Evolutionary conservation across 352 stramenopile species (phyloP).

Genomic region (Phytophthora sojae): DNA sequence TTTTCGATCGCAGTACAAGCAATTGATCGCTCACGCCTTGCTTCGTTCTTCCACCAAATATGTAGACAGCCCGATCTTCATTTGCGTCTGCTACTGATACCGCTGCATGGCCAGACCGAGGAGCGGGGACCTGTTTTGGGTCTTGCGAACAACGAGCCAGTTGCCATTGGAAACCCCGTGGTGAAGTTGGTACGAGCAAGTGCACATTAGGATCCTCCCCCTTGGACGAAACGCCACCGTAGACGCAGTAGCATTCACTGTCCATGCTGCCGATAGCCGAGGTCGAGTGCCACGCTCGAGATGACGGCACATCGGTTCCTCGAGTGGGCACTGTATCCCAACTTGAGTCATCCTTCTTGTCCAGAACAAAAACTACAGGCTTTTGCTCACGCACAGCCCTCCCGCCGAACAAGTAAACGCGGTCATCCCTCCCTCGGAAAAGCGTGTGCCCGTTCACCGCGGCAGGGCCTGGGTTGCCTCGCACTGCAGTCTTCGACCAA

Average conservation of each 20-base stretch:
- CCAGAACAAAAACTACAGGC: slow-evolving; percentile 52
- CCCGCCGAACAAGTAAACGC: slow-evolving; percentile 62
- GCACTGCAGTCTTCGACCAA: slow-evolving; percentile 52
- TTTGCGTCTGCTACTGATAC: slow-evolving; percentile 32
- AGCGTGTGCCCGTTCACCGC: slow-evolving; percentile 71
- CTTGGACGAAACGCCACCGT: slow-evolving; percentile 65
- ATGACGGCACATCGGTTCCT: slow-evolving; percentile 35
- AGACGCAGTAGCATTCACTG: slow-evolving; percentile 45
- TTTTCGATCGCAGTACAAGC: slow-evolving; percentile 30
- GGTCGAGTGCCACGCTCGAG: slow-evolving; percentile 69
- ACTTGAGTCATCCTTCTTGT: slow-evolving; percentile 50
- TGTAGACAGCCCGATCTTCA: slow-evolving; percentile 27
- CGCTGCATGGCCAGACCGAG: slow-evolving; percentile 63
- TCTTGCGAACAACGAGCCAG: slow-evolving; percentile 27
- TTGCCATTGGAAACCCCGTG: slow-evolving; percentile 38
- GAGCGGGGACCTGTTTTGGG: slow-evolving; percentile 24
- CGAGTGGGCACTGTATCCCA: slow-evolving; percentile 53
- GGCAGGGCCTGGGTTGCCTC: slow-evolving; percentile 71
- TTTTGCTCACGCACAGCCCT: slow-evolving; percentile 71
- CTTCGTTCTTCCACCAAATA: slow-evolving; percentile 79
- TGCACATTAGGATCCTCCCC: slow-evolving; percentile 63
- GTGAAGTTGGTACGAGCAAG: slow-evolving; percentile 32
- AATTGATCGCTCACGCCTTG: slow-evolving; percentile 63
- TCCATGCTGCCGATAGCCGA: slow-evolving; percentile 30
- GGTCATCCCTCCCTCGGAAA: slow-evolving; percentile 36